Evolutionary conservation across 176 grass and related monocot species (phyloP).

Genomic region (Echinochloa phyllopogon): DNA sequence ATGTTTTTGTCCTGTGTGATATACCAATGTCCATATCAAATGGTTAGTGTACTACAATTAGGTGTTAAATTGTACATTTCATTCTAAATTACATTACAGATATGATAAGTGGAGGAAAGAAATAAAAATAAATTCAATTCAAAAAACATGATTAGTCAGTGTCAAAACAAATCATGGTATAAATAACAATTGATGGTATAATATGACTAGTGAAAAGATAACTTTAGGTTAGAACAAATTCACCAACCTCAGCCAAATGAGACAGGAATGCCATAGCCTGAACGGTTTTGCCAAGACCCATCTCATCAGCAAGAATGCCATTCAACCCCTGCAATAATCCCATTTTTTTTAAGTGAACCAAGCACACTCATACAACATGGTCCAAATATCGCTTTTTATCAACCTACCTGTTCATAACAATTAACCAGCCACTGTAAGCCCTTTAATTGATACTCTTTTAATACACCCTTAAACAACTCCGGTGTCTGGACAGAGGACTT

Average conservation of each 20-base stretch:
- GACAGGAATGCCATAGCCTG: slow-evolving; percentile 99
- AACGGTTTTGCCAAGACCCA: slow-evolving; percentile 99
- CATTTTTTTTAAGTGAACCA: slow-evolving; percentile 26
- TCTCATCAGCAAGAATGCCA: slow-evolving; percentile 99
- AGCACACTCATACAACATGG: slow-evolving; percentile 12
- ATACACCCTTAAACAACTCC: slow-evolving; percentile 88
- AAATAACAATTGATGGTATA: not conserved
- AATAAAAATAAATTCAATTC: not conserved
- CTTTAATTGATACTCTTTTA: slow-evolving; percentile 99
- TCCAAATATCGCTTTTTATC: slow-evolving; percentile 23
- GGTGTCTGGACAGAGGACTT: slow-evolving; percentile 91
- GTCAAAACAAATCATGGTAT: not conserved
- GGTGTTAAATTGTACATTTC: not conserved
- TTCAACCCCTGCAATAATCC: slow-evolving; percentile 77
- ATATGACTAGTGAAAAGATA: slow-evolving; percentile 30
- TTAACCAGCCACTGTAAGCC: slow-evolving; percentile 99
- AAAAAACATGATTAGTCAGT: not conserved
- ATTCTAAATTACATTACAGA: not conserved
- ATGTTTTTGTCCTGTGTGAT: slow-evolving; percentile 95
- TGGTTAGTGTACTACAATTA: not conserved
- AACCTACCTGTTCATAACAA: slow-evolving; percentile 96
- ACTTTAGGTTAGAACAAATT: slow-evolving; percentile 18
- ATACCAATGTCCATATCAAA: slow-evolving; percentile 31
- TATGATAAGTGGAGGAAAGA: slow-evolving; percentile 5
- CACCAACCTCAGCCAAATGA: slow-evolving; percentile 97